Evolutionary conservation across 1,284 basidiomycete species (phyloP).

Genomic region (Agaricales sp.): DNA sequence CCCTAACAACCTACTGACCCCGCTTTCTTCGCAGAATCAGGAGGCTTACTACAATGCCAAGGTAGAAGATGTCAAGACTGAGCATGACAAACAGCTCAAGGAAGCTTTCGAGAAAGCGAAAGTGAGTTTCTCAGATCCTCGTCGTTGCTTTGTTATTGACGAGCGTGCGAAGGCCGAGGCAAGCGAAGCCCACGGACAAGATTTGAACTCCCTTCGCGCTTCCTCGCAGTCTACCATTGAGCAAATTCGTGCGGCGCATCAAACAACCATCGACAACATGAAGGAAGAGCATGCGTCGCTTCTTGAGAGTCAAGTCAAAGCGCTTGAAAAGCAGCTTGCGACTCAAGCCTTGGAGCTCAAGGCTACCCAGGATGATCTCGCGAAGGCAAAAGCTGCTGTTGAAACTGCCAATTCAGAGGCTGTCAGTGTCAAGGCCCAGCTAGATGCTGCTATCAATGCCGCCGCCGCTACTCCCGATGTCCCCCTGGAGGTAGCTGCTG

Average conservation of each 20-base stretch:
- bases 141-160: constrained; percentile 4
- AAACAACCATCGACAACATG: constrained; percentile 45
- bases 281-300: constrained; percentile 49
- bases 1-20: constrained; percentile 3
- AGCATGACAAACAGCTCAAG: constrained; percentile 54
- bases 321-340: constrained; percentile 54
- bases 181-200: constrained; percentile 51
- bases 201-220: constrained; percentile 57
- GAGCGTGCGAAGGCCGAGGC: constrained; percentile 46
- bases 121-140: constrained; percentile 27
- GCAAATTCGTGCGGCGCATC: constrained; percentile 55
- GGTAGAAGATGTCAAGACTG: constrained; percentile 54
- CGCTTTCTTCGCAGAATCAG: constrained; percentile 37
- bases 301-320: constrained; percentile 45
- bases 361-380: constrained; percentile 72
- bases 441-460: constrained; percentile 47
- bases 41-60: constrained; percentile 57
- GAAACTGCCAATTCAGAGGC: constrained; percentile 43
- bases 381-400: constrained; percentile 55
- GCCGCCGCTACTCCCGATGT: constrained; percentile 32
- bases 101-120: constrained; percentile 71
- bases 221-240: constrained; percentile 56
- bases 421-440: constrained; percentile 44
- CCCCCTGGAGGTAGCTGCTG: constrained; percentile 41
- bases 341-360: constrained; percentile 60